phyloP scores from a whole-genome alignment of 2,329 filamentous ascomycete species.

The Aspergillus carbonarius region DNA sequence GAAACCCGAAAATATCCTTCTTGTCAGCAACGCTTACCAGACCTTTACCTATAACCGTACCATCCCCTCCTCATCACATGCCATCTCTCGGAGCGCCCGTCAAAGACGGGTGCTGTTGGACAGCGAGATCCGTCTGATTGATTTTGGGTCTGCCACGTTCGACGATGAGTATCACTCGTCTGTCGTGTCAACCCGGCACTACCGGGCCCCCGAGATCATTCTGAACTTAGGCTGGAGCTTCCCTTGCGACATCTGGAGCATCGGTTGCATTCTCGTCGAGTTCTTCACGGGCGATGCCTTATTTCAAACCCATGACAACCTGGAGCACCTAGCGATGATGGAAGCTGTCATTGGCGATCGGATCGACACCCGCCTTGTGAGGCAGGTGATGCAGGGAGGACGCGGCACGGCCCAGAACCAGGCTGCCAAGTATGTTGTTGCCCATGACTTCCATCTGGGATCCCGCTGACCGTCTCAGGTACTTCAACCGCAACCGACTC shows the following conservation, averaged over 20 bases:
- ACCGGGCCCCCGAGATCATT: constrained; percentile 67
- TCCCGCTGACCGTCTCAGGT: constrained; percentile 44
- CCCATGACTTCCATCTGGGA: constrained; percentile 15
- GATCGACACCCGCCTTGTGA: constrained; percentile 56
- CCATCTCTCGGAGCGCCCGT: constrained; percentile 57
- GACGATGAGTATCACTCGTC: constrained; percentile 69
- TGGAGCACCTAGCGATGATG: constrained; percentile 70
- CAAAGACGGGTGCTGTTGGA: constrained; percentile 64
- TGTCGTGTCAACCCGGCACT: constrained; percentile 66
- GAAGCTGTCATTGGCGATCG: constrained; percentile 59
- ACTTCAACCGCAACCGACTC: constrained; percentile 57
- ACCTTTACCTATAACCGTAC: constrained; percentile 69
- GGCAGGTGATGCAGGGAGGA: constrained; percentile 51
- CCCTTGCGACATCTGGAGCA: constrained; percentile 69
- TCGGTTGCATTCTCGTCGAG: constrained; percentile 67
- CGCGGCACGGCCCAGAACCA: constrained; percentile 52
- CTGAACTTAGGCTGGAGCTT: constrained; percentile 67
- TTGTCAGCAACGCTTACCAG: constrained; percentile 64
- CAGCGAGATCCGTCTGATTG: constrained; percentile 66
- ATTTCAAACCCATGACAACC: constrained; percentile 68
- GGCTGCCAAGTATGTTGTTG: constrained; percentile 54
- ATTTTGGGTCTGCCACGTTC: constrained; percentile 68
- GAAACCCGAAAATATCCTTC: constrained; percentile 67
- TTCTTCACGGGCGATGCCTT: constrained; percentile 68
- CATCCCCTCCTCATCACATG: constrained; percentile 63